Conservation (phyloP, 83 land plant species). For the Larix sibirica region DNA sequence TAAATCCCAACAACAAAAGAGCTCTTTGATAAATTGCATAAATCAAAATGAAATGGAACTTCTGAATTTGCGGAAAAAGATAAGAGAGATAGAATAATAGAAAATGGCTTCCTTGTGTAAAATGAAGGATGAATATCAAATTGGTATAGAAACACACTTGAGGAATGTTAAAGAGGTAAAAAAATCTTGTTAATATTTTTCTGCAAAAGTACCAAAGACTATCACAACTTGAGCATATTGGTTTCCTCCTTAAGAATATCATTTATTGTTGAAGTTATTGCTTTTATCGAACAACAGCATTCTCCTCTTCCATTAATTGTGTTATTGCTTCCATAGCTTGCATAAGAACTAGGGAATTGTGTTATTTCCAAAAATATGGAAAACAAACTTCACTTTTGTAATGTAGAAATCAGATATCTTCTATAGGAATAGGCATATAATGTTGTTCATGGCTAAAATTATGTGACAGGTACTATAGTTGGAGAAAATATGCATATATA, state of each 20-base stretch:
- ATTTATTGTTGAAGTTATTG: slow-evolving; percentile 2
- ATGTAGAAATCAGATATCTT: too few relatives aligned
- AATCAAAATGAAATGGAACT: slow-evolving; percentile 5
- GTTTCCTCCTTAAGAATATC: not conserved
- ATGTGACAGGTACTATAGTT: too few relatives aligned
- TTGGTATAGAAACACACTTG: not conserved
- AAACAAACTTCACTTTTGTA: too few relatives aligned
- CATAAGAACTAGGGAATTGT: not conserved
- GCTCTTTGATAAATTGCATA: not conserved
- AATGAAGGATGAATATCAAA: slow-evolving; percentile 6
- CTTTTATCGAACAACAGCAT: not conserved
- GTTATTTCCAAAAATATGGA: too few relatives aligned
- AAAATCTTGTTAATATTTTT: too few relatives aligned
- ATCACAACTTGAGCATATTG: not conserved
- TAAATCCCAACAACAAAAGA: not conserved
- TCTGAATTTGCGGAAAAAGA: not conserved
- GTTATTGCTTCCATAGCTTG: not conserved
- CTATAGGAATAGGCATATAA: too few relatives aligned
- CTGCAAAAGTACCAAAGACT: too few relatives aligned
- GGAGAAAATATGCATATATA: too few relatives aligned
- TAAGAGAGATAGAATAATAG: not conserved
- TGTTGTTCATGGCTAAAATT: too few relatives aligned
- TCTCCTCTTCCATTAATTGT: slow-evolving; percentile 7
- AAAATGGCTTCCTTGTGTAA: not conserved
- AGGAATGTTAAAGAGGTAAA: not conserved